Evolutionary conservation across 2,329 filamentous ascomycete species (phyloP).

Genomic region (Cladosporium sp.): DNA sequence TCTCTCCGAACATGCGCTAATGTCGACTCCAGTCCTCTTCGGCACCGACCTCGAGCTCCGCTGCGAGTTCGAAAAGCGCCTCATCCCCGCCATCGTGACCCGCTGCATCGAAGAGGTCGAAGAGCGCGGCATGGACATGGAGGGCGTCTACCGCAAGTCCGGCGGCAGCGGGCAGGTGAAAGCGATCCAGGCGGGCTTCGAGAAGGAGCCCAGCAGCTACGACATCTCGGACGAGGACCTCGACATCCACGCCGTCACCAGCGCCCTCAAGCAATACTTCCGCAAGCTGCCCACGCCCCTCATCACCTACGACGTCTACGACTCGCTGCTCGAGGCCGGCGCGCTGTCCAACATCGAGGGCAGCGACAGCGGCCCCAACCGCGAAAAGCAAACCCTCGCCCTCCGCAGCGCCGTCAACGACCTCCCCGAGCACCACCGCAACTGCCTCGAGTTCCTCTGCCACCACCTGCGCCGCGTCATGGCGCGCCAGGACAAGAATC

Average conservation of each 20-base stretch:
- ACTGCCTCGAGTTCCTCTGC: conserved; percentile 87
- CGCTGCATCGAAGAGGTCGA: conserved; percentile 97
- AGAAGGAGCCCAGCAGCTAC: conserved; percentile 67
- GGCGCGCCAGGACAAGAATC: conserved; percentile 71
- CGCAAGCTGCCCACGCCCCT: conserved; percentile 83
- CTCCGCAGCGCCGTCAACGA: conserved; percentile 68
- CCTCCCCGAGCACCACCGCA: conserved; percentile 76
- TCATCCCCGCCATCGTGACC: conserved; percentile 84
- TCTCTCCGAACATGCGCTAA: conserved; percentile 15
- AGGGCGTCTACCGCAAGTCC: conserved; percentile 97
- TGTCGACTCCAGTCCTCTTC: conserved; percentile 55
- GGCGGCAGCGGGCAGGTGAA: conserved; percentile 89
- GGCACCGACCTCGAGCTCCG: conserved; percentile 83
- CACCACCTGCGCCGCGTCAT: conserved; percentile 89
- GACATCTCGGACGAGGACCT: conserved; percentile 91
- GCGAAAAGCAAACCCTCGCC: conserved; percentile 38
- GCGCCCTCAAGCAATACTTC: conserved; percentile 95
- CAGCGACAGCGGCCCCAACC: conserved; percentile 65
- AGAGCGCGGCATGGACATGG: conserved; percentile 89
- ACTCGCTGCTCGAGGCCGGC: conserved; percentile 70
- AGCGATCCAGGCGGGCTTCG: conserved; percentile 83
- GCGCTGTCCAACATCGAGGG: conserved; percentile 49
- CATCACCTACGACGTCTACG: conserved; percentile 88
- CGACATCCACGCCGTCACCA: conserved; percentile 94
- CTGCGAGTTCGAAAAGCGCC: conserved; percentile 78